Conservation (phyloP, 768 basidiomycete species). For the Floccularia luteovirens region DNA sequence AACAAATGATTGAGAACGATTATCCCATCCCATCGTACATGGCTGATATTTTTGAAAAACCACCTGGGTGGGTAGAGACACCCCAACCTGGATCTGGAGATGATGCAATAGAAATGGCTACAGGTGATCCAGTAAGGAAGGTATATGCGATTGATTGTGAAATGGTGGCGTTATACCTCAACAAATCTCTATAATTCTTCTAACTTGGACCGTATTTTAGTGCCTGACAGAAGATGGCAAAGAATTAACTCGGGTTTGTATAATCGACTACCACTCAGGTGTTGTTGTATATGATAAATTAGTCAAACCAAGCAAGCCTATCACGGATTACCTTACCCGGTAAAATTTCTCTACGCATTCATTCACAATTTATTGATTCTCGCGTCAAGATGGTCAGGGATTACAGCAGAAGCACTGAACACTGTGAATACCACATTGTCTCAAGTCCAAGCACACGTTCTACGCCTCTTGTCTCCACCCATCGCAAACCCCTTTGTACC, state of each 20-base stretch:
- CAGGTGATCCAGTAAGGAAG: conserved; percentile 23
- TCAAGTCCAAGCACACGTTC: conserved; percentile 68
- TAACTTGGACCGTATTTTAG: conserved; percentile 27
- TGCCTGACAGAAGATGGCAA: conserved; percentile 88
- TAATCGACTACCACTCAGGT: conserved; percentile 72
- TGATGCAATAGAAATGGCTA: conserved; percentile 19
- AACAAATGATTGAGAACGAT: conserved; percentile 92
- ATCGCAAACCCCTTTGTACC: conserved; percentile 33
- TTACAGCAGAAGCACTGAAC: conserved; percentile 67
- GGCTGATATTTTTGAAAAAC: conserved; percentile 59
- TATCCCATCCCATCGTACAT: conserved; percentile 87
- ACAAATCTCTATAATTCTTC: neutral
- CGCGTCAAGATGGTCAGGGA: conserved; percentile 97
- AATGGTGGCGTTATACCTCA: conserved; percentile 56
- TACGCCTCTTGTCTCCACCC: conserved; percentile 51
- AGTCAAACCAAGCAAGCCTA: conserved; percentile 80
- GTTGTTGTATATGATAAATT: conserved; percentile 81
- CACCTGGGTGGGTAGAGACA: conserved; percentile 78
- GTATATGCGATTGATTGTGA: conserved; percentile 94
- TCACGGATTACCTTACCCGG: conserved; percentile 91
- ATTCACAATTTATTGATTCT: too few species aligned
- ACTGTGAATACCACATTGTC: conserved; percentile 71
- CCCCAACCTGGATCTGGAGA: conserved; percentile 32
- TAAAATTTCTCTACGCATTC: too few species aligned
- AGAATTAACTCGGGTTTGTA: conserved; percentile 77